Percentiles rank a stretch among this genome's conserved stretches.
These are phyloP conservation scores for Ceratocystis ficicola DNA, from an alignment of 2,329 filamentous ascomycete genomes.

Conservation along the genomic window DNA sequence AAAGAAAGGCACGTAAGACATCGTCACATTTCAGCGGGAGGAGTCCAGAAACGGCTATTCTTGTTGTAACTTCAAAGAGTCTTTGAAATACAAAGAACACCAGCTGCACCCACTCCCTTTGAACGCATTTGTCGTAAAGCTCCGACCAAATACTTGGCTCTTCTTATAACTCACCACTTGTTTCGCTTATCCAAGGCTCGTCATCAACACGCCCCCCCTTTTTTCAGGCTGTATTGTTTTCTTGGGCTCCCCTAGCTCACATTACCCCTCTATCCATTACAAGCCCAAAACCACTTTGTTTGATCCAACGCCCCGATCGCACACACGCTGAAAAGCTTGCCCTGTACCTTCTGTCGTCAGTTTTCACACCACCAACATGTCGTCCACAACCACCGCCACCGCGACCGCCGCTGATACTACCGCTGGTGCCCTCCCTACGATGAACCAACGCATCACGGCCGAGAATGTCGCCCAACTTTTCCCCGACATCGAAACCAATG, in stretches of 20 bases:
- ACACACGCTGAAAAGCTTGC: not conserved
- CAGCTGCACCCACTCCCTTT: not conserved
- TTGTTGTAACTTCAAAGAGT: not conserved
- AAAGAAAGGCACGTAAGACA: not conserved
- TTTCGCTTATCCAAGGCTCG: not conserved
- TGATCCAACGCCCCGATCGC: not conserved
- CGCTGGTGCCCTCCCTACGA: constrained; percentile 30
- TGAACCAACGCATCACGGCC: constrained; percentile 57
- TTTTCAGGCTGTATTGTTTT: constrained; percentile 14
- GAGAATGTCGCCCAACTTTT: constrained; percentile 80
- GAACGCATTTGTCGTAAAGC: too few species aligned
- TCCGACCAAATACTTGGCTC: too few species aligned
- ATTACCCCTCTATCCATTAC: constrained; percentile 6
- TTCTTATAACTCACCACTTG: too few species aligned
- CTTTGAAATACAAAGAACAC: not conserved
- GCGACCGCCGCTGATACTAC: constrained; percentile 26
- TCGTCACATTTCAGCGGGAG: not conserved
- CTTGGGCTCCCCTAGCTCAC: not conserved
- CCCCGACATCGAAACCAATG: constrained; percentile 63
- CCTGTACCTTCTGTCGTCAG: not conserved
- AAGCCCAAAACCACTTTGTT: not conserved
- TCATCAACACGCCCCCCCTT: not conserved
- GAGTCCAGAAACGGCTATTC: too few species aligned
- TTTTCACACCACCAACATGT: constrained; percentile 14
- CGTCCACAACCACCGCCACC: constrained; percentile 22